Base-by-base conservation (phyloP, 1,284 basidiomycete genomes). In the Cutaneotrichosporon cyanovorans region DNA sequence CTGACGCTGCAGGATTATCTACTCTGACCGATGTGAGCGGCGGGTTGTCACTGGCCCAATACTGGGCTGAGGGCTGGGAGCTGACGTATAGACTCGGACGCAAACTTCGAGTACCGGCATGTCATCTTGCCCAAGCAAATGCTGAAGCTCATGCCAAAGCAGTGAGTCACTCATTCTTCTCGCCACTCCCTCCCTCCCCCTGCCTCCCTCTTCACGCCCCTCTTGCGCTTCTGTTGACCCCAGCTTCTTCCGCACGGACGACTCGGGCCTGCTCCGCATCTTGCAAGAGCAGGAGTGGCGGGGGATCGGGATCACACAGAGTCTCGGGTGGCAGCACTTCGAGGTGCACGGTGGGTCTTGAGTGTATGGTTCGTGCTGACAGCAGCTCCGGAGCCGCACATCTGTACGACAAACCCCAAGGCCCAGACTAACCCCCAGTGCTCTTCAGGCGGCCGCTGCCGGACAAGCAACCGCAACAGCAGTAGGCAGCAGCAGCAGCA, bases 291-390 rank as follows among this genome's bases (percentile, higher is more conserved):
- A 79, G 35, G 92, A 97, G 72, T 97, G 92, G 92, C 78, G 92
- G 65, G 86, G 87, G 1, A 91, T 97, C 51, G 92, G 92, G 11
- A 95, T 95, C 62, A 89, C 86, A 25, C 92, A 96, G 72, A 91
- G 87, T 70, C 75, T 93, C 40, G 92, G 92, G 10, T 97, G 92
- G 92, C 87, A 91, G 66, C 91, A 96, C 63, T 96, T 95, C 62
- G 92, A 93, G 75, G 88, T 95, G 32, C 92, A 95, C 66, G 87
- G 89, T 90, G 60, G 63, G 82, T 72, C n/a, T 25, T 37, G 19
- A 40, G 37, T 11, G 35, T 14, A 33, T 30, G 39, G 39, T 35
- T 43, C 32, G 53, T 46, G 45, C 44, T 45, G 34, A 20, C 43
- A 40, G n/a, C 56, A 89, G 87, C 85, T 37, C 87, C 87, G 15